Evolutionary conservation across 345 rosid species (phyloP).

Genomic region (Moricandia moricandioides): DNA sequence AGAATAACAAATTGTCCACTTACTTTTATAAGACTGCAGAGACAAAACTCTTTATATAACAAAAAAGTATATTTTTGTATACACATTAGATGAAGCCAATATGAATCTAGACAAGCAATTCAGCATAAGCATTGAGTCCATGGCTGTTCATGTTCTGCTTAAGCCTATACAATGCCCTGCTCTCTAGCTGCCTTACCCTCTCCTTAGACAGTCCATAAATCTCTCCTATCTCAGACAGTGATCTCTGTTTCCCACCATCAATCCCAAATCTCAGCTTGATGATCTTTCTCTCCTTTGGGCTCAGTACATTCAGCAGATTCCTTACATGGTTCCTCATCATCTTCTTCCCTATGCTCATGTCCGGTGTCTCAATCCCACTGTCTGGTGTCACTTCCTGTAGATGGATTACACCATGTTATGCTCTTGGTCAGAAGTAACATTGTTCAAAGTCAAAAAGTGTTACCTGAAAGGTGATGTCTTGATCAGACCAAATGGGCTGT

Average conservation of each 20-base stretch:
- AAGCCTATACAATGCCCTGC: conserved; percentile 68
- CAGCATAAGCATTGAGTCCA: conserved; percentile 57
- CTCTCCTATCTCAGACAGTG: conserved; percentile 65
- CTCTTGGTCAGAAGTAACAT: background rate
- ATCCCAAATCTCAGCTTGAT: conserved; percentile 77
- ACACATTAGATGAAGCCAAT: conserved; percentile 11
- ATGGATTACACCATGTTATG: conserved; percentile 10
- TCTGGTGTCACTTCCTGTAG: conserved; percentile 71
- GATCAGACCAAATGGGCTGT: conserved; percentile 73
- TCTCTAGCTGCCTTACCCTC: conserved; percentile 77
- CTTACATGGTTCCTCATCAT: conserved; percentile 68
- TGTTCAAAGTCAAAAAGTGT: background rate
- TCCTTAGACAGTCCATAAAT: conserved; percentile 66
- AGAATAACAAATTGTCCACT: no score
- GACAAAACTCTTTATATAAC: conserved; percentile 17
- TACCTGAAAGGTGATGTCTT: conserved; percentile 77
- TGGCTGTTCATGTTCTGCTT: conserved; percentile 57
- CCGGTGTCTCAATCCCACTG: conserved; percentile 57
- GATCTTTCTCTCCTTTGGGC: conserved; percentile 69
- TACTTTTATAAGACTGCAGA: no score
- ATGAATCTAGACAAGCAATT: conserved; percentile 48
- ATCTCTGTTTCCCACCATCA: conserved; percentile 55
- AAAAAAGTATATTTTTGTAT: conserved; percentile 25
- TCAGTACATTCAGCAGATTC: conserved; percentile 49
- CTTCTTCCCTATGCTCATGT: conserved; percentile 52